Percentiles rank a stretch among this genome's conserved stretches.
Evolutionary conservation across 2,329 filamentous ascomycete genomes (phyloP).

Genomic region (Cladophialophora psammophila): DNA sequence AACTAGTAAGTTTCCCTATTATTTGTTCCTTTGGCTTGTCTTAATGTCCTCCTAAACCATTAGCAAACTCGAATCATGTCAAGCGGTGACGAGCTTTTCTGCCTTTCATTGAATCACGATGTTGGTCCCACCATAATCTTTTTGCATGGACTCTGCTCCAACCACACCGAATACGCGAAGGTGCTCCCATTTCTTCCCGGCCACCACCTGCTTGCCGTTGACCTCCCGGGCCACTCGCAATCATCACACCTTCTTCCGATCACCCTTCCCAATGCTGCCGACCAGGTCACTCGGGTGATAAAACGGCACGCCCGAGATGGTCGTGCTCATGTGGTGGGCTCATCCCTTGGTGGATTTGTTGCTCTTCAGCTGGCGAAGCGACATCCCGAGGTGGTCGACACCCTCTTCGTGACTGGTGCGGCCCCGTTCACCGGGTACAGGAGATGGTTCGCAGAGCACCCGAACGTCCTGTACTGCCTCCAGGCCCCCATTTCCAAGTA

Average conservation of each 20-base stretch:
- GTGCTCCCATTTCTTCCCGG: neutral
- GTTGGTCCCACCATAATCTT: neutral
- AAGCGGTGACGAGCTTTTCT: neutral
- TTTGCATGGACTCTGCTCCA: neutral
- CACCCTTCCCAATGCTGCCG: neutral
- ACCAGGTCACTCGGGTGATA: neutral
- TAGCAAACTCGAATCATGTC: neutral
- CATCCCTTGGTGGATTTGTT: neutral
- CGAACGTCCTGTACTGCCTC: neutral
- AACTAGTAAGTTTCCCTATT: too few species aligned
- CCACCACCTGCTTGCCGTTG: neutral
- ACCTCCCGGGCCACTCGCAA: neutral
- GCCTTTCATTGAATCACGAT: neutral
- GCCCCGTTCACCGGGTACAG: neutral
- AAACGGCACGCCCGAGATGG: neutral
- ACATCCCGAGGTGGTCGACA: neutral
- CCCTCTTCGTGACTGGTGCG: neutral
- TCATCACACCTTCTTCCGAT: neutral
- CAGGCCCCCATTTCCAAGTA: neutral
- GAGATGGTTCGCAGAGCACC: conserved; percentile 5
- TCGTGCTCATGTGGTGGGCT: neutral
- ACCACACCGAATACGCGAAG: neutral
- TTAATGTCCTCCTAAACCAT: too few species aligned
- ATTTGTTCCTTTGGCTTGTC: too few species aligned
- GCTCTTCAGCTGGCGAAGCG: neutral